Conservation (phyloP, 2,329 filamentous ascomycete species). For the Xylaria sp. region DNA sequence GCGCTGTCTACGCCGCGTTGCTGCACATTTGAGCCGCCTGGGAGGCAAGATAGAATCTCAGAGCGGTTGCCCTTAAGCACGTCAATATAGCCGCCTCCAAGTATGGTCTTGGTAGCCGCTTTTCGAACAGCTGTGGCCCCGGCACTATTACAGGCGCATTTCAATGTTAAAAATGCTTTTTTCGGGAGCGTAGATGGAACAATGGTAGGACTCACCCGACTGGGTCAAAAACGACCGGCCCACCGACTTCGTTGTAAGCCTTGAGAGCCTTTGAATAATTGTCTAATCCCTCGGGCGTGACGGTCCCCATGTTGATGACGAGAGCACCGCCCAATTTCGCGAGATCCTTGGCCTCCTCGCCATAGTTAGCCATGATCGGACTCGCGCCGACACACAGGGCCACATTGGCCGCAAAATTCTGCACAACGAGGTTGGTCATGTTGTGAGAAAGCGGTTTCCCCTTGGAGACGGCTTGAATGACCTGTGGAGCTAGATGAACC, state of each 20-base stretch:
- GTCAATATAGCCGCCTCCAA: slow-evolving; percentile 80
- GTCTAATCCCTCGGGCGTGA: slow-evolving; percentile 77
- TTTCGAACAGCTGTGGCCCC: slow-evolving; percentile 82
- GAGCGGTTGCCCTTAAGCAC: slow-evolving; percentile 95
- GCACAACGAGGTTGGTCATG: slow-evolving; percentile 97
- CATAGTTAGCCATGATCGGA: slow-evolving; percentile 94
- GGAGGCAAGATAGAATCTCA: slow-evolving; percentile 82
- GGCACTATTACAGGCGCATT: slow-evolving; percentile 58
- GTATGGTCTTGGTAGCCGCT: slow-evolving; percentile 75
- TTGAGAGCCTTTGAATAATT: slow-evolving; percentile 79
- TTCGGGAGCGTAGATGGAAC: background rate
- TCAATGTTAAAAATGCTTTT: slow-evolving; percentile 19
- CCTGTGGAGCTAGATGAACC: slow-evolving; percentile 49
- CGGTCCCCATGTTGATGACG: slow-evolving; percentile 95
- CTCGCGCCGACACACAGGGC: slow-evolving; percentile 85
- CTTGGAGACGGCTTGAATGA: slow-evolving; percentile 71
- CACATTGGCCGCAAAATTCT: slow-evolving; percentile 94
- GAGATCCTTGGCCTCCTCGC: slow-evolving; percentile 84
- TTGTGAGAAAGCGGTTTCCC: slow-evolving; percentile 86
- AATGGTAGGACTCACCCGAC: slow-evolving; percentile 70
- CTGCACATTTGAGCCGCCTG: slow-evolving; percentile 53
- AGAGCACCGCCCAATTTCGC: slow-evolving; percentile 79
- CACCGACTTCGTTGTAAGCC: slow-evolving; percentile 82
- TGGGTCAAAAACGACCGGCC: slow-evolving; percentile 86
- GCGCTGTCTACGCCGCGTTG: slow-evolving; percentile 89